These are phyloP conservation scores for Myriosclerotinia curreyana DNA, from an alignment of 2,329 filamentous ascomycete species.

Conservation along the genomic window DNA sequence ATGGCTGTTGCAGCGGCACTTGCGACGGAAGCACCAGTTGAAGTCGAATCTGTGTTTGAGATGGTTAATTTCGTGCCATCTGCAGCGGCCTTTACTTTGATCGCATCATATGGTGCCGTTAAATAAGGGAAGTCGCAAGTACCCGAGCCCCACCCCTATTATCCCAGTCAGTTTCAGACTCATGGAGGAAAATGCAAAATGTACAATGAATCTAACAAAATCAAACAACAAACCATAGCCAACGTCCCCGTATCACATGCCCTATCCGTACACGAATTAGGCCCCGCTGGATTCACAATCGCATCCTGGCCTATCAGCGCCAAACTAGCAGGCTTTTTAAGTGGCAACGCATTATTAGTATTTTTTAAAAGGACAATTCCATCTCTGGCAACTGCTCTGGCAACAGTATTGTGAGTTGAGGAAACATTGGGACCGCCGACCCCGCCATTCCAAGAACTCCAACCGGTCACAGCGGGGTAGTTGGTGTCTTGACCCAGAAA, in stretches of 20 bases:
- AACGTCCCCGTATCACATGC: slow-evolving; percentile 61
- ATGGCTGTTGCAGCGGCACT: slow-evolving; percentile 59
- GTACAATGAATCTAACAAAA: background rate
- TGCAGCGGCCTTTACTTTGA: slow-evolving; percentile 53
- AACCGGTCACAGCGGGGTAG: slow-evolving; percentile 53
- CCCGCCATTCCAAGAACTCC: slow-evolving; percentile 41
- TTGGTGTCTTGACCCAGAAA: slow-evolving; percentile 49
- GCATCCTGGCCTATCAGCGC: slow-evolving; percentile 63
- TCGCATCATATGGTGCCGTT: slow-evolving; percentile 52
- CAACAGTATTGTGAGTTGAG: slow-evolving; percentile 60
- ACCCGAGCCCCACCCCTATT: slow-evolving; percentile 20
- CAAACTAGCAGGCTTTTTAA: slow-evolving; percentile 52
- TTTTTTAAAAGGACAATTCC: slow-evolving; percentile 70
- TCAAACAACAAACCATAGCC: slow-evolving; percentile 52
- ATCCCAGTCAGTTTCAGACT: background rate
- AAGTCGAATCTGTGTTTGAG: slow-evolving; percentile 51
- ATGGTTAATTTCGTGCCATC: slow-evolving; percentile 54
- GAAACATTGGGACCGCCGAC: slow-evolving; percentile 47
- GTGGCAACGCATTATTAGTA: slow-evolving; percentile 52
- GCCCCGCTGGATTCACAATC: slow-evolving; percentile 56
- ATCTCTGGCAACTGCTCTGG: slow-evolving; percentile 53
- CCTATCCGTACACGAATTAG: slow-evolving; percentile 61
- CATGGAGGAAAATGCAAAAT: too few relatives aligned
- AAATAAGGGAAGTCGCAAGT: slow-evolving; percentile 42
- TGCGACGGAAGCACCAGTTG: slow-evolving; percentile 31